Evolutionary conservation across 2,329 filamentous ascomycete genomes (phyloP), one percentile per base, ranked within the genome.

Genomic region (Elsinoe perseae): DNA sequence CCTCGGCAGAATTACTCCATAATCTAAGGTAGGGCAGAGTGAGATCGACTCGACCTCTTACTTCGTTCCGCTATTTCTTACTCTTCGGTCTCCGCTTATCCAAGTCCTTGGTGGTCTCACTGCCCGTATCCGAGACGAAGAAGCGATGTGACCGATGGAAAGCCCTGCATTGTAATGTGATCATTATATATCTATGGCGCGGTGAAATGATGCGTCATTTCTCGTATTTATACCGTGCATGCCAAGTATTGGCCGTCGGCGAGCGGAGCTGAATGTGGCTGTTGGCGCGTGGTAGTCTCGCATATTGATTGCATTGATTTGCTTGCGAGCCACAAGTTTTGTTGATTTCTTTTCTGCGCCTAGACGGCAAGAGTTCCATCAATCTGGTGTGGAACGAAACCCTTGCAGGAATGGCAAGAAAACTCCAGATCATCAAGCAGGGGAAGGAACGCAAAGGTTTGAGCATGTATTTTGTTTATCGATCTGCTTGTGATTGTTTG

Each of bases 331-430:
- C 43, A 48, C 43, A 10, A 16, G 43, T 32, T n/a, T 25, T 16
- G 27, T 9, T 32, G 43, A 48, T 48, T 48, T 48, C 10, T 32
- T 28, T 32, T 30, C 23, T 48, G 43, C 43, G 43, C 43, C 43
- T 23, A 48, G 43, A 28, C 43, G 43, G 43, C 23, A 48, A 48
- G 48, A 36, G 20, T 52, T 20, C 48, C 48, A 52, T 36, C n/a
- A 21, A n/a, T 52, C 21, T 34, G 48, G 48, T 34, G 48, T n/a
- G 48, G 48, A 52, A 36, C 43, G 18, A 28, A 18, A 48, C 43
- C 43, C n/a, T 50, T 50, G 23, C 27, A 18, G 40, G 34, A 14
- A 14, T 21, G n/a, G 40, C 40, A 25, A 21, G 18, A 30, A 50
- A 30, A 32, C 44, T 30, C 14, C 30, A 30, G 48, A 25, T 52